Conservation (phyloP, 2,329 filamentous ascomycete species). For the Leptographium wingfieldii region DNA sequence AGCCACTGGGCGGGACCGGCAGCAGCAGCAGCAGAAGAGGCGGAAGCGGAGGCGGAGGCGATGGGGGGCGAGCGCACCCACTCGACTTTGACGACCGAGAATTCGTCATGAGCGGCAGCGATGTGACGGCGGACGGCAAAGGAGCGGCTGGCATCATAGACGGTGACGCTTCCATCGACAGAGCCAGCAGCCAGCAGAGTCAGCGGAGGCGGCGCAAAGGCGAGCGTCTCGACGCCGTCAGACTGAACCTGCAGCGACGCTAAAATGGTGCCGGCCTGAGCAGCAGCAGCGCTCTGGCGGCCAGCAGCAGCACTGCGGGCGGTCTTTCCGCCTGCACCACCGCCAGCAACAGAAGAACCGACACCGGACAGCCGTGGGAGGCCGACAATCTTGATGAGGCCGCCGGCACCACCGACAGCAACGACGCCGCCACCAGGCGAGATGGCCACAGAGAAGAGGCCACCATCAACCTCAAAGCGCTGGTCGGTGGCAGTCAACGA, state of each 20-base stretch:
- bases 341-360: too few relatives aligned
- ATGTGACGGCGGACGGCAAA: constrained; percentile 82
- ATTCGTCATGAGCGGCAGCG: constrained; percentile 71
- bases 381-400: constrained; percentile 72
- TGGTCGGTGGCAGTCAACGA: constrained; percentile 70
- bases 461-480: constrained; percentile 83
- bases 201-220: constrained; percentile 42
- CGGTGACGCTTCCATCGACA: constrained; percentile 64
- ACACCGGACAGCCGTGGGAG: constrained; percentile 49
- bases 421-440: constrained; percentile 69
- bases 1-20: constrained; percentile 38
- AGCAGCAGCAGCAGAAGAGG: constrained; percentile 16
- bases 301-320: constrained; percentile 3
- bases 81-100: constrained; percentile 83
- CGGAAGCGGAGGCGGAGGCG: not conserved
- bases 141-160: constrained; percentile 76
- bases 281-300: constrained; percentile 7
- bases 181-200: constrained; percentile 52
- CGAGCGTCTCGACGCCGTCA: constrained; percentile 63
- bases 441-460: constrained; percentile 76
- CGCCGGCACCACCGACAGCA: constrained; percentile 78
- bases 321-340: too few relatives aligned
- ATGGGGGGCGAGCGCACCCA: constrained; percentile 42
- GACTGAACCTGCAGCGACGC: constrained; percentile 70
- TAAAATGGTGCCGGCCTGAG: constrained; percentile 48